A percentile compares a stretch with the other conserved stretches of the same genome.
Conservation (phyloP, 345 rosid species). For the Dipteronia dyeriana region DNA sequence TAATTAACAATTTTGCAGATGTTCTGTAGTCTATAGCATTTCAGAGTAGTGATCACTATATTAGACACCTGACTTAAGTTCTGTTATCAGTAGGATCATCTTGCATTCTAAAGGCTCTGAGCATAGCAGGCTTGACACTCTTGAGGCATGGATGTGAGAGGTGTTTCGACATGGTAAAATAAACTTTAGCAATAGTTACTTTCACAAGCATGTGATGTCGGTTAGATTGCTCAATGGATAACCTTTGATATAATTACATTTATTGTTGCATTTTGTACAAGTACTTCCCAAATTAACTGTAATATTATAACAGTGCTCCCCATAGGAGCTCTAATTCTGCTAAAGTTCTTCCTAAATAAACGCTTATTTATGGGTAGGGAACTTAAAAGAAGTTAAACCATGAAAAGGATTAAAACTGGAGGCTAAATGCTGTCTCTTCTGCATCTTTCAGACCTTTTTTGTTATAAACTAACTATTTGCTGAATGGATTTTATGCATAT, state of each 20-base stretch:
- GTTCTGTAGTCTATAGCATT: neutral
- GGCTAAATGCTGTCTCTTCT: neutral
- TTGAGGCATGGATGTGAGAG: slow-evolving; percentile 1
- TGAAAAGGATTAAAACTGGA: neutral
- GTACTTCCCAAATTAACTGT: neutral
- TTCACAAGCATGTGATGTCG: neutral
- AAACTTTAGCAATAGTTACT: neutral
- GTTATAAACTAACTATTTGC: neutral
- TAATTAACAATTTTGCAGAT: neutral
- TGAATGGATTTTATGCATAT: neutral
- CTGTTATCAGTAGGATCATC: neutral
- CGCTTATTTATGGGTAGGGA: neutral
- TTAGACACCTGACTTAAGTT: neutral
- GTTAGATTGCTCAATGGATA: neutral
- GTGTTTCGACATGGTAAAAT: neutral
- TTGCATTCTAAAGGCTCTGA: neutral
- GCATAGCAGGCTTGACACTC: neutral
- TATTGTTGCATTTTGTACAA: neutral
- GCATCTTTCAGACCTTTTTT: neutral
- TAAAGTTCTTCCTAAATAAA: neutral
- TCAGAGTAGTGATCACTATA: neutral
- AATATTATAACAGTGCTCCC: neutral
- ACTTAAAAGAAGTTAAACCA: neutral
- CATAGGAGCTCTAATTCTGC: neutral
- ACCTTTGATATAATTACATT: slow-evolving; percentile 8